Conservation (phyloP, 2,329 filamentous ascomycete genomes). For the Magnaporthiopsis incrustans region DNA sequence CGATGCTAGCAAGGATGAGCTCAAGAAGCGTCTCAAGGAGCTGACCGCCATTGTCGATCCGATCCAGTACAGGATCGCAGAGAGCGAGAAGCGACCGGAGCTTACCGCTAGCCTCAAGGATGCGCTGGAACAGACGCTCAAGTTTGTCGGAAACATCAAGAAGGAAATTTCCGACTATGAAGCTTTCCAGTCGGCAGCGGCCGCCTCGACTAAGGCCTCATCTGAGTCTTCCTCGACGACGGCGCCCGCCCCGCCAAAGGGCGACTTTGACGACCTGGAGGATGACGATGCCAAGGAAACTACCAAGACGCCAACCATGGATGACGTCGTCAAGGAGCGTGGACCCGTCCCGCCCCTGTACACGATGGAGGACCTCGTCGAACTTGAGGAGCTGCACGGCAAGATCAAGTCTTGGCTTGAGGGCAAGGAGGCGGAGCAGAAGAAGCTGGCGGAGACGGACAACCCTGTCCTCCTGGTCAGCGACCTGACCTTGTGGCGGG, state of each 20-base stretch:
- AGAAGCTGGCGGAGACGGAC: conserved; percentile 58
- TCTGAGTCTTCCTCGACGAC: conserved; percentile 27
- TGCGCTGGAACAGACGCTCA: conserved; percentile 61
- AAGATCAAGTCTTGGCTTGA: conserved; percentile 66
- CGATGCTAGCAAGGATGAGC: conserved; percentile 64
- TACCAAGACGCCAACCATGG: conserved; percentile 33
- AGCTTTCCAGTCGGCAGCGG: conserved; percentile 44
- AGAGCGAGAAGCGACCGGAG: conserved; percentile 63
- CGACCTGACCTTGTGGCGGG: conserved; percentile 61
- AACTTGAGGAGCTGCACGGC: conserved; percentile 54
- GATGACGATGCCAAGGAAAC: conserved; percentile 47
- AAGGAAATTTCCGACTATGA: conserved; percentile 63
- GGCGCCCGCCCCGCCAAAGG: conserved; percentile 36
- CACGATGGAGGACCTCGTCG: conserved; percentile 61
- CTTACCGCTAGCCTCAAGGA: conserved; percentile 60
- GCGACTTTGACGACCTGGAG: conserved; percentile 67
- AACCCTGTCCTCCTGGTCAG: conserved; percentile 67
- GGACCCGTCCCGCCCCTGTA: conserved; percentile 60
- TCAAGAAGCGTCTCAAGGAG: conserved; percentile 68
- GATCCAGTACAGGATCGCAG: conserved; percentile 66
- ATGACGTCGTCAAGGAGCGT: conserved; percentile 34
- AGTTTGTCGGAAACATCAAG: conserved; percentile 63
- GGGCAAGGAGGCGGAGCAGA: conserved; percentile 62
- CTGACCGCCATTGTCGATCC: conserved; percentile 73
- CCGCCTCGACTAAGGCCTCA: conserved; percentile 40